phyloP scores from a whole-genome alignment of 352 stramenopile species.

The Pythium aristosporum region DNA sequence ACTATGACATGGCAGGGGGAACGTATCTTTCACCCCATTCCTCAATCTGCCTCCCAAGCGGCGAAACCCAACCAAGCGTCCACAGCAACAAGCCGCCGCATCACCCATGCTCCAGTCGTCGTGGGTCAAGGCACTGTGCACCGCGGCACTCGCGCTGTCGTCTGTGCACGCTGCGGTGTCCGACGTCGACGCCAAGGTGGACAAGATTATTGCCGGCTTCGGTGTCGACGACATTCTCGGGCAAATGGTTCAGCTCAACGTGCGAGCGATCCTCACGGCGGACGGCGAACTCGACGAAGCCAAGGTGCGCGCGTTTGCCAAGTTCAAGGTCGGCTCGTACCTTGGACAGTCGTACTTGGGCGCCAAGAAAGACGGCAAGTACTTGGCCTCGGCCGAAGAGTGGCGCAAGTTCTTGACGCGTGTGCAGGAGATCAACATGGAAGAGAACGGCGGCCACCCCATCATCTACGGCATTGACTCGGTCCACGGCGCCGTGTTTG shows the following conservation, averaged over 20 bases:
- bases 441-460: conserved; percentile 39
- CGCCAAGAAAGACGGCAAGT: conserved; percentile 25
- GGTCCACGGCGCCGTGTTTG: conserved; percentile 72
- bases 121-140: conserved; percentile 33
- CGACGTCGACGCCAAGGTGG: conserved; percentile 2
- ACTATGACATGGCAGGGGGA: neutral
- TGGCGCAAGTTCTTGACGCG: conserved; percentile 49
- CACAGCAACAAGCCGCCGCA: neutral
- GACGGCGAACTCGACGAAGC: conserved; percentile 43
- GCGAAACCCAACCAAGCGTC: neutral
- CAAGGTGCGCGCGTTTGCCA: conserved; percentile 53
- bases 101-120: conserved; percentile 33
- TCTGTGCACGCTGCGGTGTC: neutral
- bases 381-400: conserved; percentile 45
- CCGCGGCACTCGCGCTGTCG: conserved; percentile 29
- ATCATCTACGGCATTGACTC: conserved; percentile 76
- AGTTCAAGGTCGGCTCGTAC: conserved; percentile 66
- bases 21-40: neutral
- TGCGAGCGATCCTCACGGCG: conserved; percentile 49
- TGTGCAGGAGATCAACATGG: conserved; percentile 53
- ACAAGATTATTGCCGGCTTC: neutral
- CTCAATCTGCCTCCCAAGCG: neutral
- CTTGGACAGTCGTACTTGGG: conserved; percentile 50
- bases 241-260: conserved; percentile 87
- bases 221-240: conserved; percentile 59